These are phyloP conservation scores for Tylopilus cervinicoccineus DNA, from an alignment of 768 basidiomycete genomes.

Conservation along the genomic window DNA sequence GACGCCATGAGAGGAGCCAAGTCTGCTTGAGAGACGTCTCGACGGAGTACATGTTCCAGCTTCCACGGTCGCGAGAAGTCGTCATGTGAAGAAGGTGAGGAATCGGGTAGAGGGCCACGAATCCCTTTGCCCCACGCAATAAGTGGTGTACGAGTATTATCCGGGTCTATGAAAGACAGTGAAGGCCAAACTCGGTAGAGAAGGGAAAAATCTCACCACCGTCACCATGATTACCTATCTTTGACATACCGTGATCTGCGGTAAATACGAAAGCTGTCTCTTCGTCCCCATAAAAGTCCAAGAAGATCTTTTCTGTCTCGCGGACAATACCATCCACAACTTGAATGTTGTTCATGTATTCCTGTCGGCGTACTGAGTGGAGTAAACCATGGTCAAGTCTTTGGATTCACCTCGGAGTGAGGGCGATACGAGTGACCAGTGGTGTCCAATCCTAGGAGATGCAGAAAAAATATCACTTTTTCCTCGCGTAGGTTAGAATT, in stretches of 20 bases:
- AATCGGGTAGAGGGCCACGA: slow-evolving; percentile 61
- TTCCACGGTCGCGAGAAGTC: slow-evolving; percentile 64
- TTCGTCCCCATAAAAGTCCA: slow-evolving; percentile 61
- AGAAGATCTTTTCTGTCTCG: slow-evolving; percentile 57
- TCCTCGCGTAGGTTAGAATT: slow-evolving; percentile 49
- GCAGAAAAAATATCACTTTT: slow-evolving; percentile 76
- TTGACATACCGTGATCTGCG: slow-evolving; percentile 89
- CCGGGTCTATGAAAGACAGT: slow-evolving; percentile 57
- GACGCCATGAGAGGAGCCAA: slow-evolving; percentile 75
- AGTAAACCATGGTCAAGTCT: neutral
- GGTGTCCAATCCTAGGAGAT: slow-evolving; percentile 80
- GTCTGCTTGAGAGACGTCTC: slow-evolving; percentile 83
- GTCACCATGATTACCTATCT: slow-evolving; percentile 85
- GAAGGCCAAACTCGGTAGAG: slow-evolving; percentile 1
- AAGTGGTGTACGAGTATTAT: slow-evolving; percentile 83
- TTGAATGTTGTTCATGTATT: slow-evolving; percentile 83
- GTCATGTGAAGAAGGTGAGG: slow-evolving; percentile 58
- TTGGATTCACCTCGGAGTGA: slow-evolving; percentile 58
- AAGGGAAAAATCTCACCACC: slow-evolving; percentile 50
- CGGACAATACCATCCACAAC: slow-evolving; percentile 73
- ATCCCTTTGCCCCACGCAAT: slow-evolving; percentile 81
- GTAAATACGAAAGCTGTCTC: slow-evolving; percentile 78
- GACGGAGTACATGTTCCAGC: slow-evolving; percentile 52
- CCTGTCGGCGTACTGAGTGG: slow-evolving; percentile 37
- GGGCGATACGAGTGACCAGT: slow-evolving; percentile 86